A percentile compares a stretch with the other conserved stretches of the same genome.
Evolutionary conservation across 2,329 filamentous ascomycete species (phyloP).

Genomic region (Cadophora gregata): DNA sequence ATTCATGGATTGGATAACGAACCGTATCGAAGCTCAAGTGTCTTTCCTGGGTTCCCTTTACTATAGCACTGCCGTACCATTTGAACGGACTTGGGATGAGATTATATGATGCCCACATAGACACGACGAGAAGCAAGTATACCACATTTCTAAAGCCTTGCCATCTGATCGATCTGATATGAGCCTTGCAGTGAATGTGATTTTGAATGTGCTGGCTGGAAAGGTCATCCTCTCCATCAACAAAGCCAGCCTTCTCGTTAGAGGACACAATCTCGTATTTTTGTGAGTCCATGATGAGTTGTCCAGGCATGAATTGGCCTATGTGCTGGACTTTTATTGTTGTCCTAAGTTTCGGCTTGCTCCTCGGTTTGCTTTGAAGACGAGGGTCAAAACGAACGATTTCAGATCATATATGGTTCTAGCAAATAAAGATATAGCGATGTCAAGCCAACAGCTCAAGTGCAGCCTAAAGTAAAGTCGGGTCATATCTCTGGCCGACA

Average conservation of each 20-base stretch:
- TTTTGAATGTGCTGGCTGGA: background rate
- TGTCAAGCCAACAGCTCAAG: background rate
- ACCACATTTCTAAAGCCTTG: background rate
- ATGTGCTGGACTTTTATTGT: background rate
- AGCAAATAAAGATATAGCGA: background rate
- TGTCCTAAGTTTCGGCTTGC: background rate
- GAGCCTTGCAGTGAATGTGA: background rate
- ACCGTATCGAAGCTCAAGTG: slow-evolving; percentile 11
- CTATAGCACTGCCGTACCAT: background rate
- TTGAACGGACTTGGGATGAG: background rate
- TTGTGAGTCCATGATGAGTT: background rate
- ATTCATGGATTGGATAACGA: background rate
- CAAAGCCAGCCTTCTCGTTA: slow-evolving; percentile 17
- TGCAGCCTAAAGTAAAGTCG: background rate
- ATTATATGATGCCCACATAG: slow-evolving; percentile 4
- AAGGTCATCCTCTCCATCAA: background rate
- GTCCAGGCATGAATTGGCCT: background rate
- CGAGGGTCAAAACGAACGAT: too few relatives aligned
- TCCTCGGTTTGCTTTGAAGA: background rate
- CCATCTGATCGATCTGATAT: background rate
- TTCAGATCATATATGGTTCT: background rate
- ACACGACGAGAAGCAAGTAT: background rate
- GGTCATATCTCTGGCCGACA: slow-evolving; percentile 11
- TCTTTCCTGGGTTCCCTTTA: background rate
- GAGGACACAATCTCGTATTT: background rate